Percentiles rank a stretch among this genome's conserved stretches.
Evolutionary conservation across 2,329 filamentous ascomycete species (phyloP).

Genomic region (Trichophyton rubrum): DNA sequence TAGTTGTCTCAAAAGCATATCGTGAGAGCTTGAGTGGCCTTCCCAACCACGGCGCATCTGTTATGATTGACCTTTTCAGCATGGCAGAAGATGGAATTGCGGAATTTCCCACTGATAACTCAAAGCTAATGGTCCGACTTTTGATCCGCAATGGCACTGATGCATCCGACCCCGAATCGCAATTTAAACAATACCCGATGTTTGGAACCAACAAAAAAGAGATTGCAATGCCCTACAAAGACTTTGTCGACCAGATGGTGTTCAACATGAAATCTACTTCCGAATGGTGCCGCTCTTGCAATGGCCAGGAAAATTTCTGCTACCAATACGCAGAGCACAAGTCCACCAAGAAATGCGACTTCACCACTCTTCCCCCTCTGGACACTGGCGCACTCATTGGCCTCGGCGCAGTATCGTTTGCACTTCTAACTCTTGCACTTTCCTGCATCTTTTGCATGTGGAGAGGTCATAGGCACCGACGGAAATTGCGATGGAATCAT

Average conservation of each 20-base stretch:
- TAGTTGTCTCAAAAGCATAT: conserved; percentile 17
- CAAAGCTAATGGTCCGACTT: conserved; percentile 44
- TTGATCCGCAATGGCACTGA: conserved; percentile 45
- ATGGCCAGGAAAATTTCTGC: conserved; percentile 40
- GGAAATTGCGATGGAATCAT: too few species aligned
- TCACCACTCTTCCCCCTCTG: background rate
- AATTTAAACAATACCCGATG: conserved; percentile 36
- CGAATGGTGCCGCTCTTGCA: conserved; percentile 42
- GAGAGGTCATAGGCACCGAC: too few species aligned
- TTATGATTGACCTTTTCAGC: conserved; percentile 43
- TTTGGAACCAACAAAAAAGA: conserved; percentile 38
- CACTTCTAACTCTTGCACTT: too few species aligned
- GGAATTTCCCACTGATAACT: conserved; percentile 27
- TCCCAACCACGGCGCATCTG: conserved; percentile 37
- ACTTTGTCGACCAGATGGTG: conserved; percentile 38
- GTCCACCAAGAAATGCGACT: background rate
- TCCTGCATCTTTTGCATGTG: too few species aligned
- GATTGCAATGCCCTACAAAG: conserved; percentile 37
- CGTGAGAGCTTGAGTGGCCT: conserved; percentile 30
- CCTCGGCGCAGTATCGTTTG: background rate
- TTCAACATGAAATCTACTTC: conserved; percentile 33
- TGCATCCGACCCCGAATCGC: conserved; percentile 18
- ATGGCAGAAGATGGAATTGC: conserved; percentile 13
- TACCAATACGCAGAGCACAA: conserved; percentile 21
- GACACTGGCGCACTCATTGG: background rate